Percentiles rank a stretch among this genome's conserved stretches.
These are phyloP conservation scores for Vanilla planifolia DNA, from an alignment of 106 monocot genomes.

Conservation along the genomic window DNA sequence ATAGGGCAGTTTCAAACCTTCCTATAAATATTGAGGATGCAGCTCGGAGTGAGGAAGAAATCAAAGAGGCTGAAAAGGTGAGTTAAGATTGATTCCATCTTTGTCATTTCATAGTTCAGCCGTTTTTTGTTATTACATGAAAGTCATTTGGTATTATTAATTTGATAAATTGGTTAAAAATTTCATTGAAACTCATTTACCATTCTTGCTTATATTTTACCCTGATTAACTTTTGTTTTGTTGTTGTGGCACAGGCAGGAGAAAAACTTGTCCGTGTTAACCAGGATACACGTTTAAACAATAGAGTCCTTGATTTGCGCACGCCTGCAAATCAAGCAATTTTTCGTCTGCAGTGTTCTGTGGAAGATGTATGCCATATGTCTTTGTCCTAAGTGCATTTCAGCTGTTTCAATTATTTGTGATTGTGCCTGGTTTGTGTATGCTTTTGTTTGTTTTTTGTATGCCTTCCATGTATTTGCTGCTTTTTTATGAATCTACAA, in stretches of 20 bases:
- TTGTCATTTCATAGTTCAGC: too few relatives aligned
- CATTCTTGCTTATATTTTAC: background rate
- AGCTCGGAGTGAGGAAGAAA: constrained; percentile 68
- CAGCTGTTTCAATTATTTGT: background rate
- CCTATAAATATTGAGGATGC: constrained; percentile 94
- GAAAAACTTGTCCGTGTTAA: constrained; percentile 79
- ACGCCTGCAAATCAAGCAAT: constrained; percentile 81
- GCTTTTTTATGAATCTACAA: background rate
- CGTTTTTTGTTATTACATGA: background rate
- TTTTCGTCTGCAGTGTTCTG: constrained; percentile 46
- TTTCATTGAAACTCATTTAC: background rate
- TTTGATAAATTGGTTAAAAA: background rate
- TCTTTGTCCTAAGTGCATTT: background rate
- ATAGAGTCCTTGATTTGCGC: constrained; percentile 70
- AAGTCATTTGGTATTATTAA: background rate
- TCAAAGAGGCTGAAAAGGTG: constrained; percentile 63
- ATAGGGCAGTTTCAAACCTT: constrained; percentile 51
- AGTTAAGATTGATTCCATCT: background rate
- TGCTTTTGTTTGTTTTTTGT: background rate
- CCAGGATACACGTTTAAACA: constrained; percentile 81
- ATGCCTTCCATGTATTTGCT: background rate
- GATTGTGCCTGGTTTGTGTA: background rate
- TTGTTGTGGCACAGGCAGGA: constrained; percentile 33
- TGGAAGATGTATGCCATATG: constrained; percentile 43
- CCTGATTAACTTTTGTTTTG: background rate